phyloP scores from a whole-genome alignment of 164 flowering plant species.

The Umbilicus rupestris region DNA sequence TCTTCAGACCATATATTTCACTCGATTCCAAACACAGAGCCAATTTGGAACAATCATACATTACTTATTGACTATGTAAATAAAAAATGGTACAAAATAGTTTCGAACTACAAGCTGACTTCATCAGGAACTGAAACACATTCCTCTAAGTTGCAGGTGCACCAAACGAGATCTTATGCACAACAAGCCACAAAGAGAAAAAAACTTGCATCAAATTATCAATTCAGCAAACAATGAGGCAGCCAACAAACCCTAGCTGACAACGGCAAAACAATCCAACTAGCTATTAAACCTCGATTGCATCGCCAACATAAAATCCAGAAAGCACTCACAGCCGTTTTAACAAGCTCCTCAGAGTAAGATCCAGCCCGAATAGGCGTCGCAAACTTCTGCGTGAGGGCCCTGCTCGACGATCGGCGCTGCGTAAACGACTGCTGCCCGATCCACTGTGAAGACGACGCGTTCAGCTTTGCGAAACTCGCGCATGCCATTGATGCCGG shows the following conservation, averaged over 20 bases:
- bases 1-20: background rate
- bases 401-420: conserved; percentile 21
- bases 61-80: too few species aligned
- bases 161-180: too few species aligned
- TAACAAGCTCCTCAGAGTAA: conserved; percentile 71
- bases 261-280: background rate
- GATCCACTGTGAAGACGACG: conserved; percentile 62
- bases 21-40: too few species aligned
- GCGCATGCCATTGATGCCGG: conserved; percentile 43
- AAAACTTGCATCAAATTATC: too few species aligned
- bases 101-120: too few species aligned
- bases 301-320: background rate
- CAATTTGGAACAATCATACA: too few species aligned
- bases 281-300: background rate
- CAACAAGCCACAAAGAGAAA: too few species aligned
- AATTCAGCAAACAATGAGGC: background rate
- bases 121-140: too few species aligned
- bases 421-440: conserved; percentile 36
- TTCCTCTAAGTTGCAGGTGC: too few species aligned
- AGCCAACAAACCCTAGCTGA: background rate
- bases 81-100: too few species aligned
- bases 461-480: conserved; percentile 46
- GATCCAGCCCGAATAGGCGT: conserved; percentile 55
- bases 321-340: conserved; percentile 53
- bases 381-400: conserved; percentile 33